Evolutionary conservation across 2,329 filamentous ascomycete species (phyloP), one percentile per base, ranked within the genome.

Genomic region (Chaetomiaceae sp.): DNA sequence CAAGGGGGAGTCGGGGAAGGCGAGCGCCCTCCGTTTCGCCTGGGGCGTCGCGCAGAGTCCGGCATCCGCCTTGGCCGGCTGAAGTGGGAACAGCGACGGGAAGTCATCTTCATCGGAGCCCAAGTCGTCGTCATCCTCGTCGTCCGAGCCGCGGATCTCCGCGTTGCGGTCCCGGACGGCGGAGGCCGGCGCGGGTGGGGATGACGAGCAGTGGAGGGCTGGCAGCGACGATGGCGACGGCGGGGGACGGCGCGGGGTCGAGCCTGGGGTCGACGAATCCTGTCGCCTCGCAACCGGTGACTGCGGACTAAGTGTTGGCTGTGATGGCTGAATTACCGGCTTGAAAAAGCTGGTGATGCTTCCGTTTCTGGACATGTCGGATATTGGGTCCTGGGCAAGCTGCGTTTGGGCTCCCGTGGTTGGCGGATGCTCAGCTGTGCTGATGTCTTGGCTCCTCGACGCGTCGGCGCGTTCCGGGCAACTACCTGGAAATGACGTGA

Each of bases 81-180:
- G 53, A 10, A 32, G 38, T 9, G 48, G 56, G 14, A 75, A 58
- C 1, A 83, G 62, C 6, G 42, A 40, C 4, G 45, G 45, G n/a
- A 48, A 48, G 4, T 43, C 69, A 22, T 75, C 72, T 48, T 75
- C 74, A 17, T 79, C 58, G 1, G 66, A 70, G 48, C 76, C 69
- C 0, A 83, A 83, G 39, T 77, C 75, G 20, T 79, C 76, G 15
- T 74, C 75, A 15, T 76, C 76, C n/a, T 86, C 84, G 9, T 84
- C 83, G 58, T 90, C 86, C 0, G 86, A 89, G 44, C 78, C 82
- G 37, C 73, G 74, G 33, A 90, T 84, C 45, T 83, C 68, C 11
- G 78, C 65, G 56, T 79, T 70, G 61, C 78, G 69, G 48, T 71
- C 67, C 39, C 66, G 54, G 8, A 47, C 40, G 52, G 48, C 54